Evolutionary conservation across 371 early-diverging fungal genomes (phyloP).

Genomic region (Mortierella sp.): DNA sequence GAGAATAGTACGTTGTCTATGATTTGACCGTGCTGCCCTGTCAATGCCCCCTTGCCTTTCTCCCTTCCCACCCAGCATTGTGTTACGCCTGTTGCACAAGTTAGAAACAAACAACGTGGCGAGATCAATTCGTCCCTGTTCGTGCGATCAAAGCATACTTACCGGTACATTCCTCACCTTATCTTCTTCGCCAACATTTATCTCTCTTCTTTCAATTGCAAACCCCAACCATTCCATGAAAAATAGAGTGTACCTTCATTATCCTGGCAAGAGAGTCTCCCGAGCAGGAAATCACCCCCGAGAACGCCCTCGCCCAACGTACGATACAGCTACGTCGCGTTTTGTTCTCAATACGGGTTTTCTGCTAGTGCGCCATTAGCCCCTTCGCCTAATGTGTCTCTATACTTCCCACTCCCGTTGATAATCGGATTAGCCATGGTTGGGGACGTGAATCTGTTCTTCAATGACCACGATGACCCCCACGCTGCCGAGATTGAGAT

Average conservation of each 20-base stretch:
- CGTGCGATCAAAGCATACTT: neutral
- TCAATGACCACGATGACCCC: slow-evolving; percentile 84
- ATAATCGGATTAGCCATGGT: slow-evolving; percentile 75
- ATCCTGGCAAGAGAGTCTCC: slow-evolving; percentile 60
- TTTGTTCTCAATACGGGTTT: neutral
- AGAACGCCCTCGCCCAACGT: slow-evolving; percentile 61
- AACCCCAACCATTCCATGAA: neutral
- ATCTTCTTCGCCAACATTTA: neutral
- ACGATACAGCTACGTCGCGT: slow-evolving; percentile 11
- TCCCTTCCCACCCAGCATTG: neutral
- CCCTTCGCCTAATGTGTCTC: neutral
- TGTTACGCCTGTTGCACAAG: neutral
- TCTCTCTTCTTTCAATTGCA: neutral
- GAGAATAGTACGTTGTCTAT: slow-evolving; percentile 72
- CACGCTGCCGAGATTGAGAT: slow-evolving; percentile 90
- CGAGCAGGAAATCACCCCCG: slow-evolving; percentile 53
- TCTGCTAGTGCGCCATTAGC: neutral
- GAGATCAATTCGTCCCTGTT: neutral
- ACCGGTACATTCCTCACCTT: neutral
- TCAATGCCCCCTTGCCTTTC: neutral
- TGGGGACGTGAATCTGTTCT: slow-evolving; percentile 95
- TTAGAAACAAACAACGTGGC: neutral
- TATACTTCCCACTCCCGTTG: neutral
- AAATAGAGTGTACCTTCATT: slow-evolving; percentile 80
- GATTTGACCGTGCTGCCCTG: neutral